Evolutionary conservation across 768 basidiomycete genomes (phyloP).

Genomic region (Fomitopsis pulvina): DNA sequence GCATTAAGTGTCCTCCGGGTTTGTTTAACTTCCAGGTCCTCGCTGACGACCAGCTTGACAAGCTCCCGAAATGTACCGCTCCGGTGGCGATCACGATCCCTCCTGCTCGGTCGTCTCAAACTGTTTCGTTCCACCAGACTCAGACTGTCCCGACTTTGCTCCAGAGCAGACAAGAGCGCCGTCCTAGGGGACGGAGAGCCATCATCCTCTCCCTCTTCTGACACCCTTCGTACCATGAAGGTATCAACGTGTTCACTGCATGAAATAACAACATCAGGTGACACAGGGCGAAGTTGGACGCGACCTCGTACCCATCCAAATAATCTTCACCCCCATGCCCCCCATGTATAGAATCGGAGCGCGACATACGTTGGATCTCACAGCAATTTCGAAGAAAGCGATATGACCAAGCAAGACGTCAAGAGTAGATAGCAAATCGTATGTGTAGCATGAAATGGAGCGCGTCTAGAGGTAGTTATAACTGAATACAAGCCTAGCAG

Average conservation of each 20-base stretch:
- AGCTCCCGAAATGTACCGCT: constrained; percentile 17
- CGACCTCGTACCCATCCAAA: background rate
- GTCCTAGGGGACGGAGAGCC: constrained; percentile 2
- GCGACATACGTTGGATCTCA: background rate
- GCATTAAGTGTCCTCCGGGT: constrained; percentile 20
- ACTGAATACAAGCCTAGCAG: too few species aligned
- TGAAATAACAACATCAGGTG: background rate
- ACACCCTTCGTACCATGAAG: background rate
- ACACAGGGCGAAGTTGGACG: background rate
- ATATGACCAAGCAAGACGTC: background rate
- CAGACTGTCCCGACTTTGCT: background rate
- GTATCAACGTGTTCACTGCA: background rate
- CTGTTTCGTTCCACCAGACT: background rate
- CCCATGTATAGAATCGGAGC: background rate
- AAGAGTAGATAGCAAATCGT: too few species aligned
- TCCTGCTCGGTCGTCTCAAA: constrained; percentile 5
- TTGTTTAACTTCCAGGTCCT: constrained; percentile 20
- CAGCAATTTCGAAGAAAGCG: background rate
- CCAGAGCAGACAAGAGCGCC: background rate
- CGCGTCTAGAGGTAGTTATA: too few species aligned
- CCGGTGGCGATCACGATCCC: constrained; percentile 15
- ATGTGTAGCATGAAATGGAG: too few species aligned
- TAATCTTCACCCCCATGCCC: background rate
- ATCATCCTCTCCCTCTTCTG: background rate
- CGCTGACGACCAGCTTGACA: constrained; percentile 17